Conservation (phyloP, 2,329 filamentous ascomycete genomes). For the Pseudogymnoascus sp. region DNA sequence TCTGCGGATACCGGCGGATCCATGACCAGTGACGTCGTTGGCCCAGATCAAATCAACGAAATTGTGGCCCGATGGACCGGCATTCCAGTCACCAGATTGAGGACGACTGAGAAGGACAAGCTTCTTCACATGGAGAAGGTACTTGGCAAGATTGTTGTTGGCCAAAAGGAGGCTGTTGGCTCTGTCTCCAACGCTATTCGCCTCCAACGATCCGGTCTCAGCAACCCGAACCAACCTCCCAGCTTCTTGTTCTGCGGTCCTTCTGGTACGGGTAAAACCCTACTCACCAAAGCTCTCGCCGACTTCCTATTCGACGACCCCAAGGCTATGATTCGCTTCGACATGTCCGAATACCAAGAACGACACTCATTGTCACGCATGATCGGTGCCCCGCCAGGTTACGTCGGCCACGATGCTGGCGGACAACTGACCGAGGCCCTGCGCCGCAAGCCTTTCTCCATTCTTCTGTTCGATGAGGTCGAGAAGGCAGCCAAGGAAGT, state of each 20-base stretch:
- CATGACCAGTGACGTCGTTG: conserved; percentile 87
- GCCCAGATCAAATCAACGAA: conserved; percentile 97
- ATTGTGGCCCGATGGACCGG: conserved; percentile 98
- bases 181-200: conserved; percentile 95
- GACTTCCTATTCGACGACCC: conserved; percentile 97
- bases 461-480: conserved; percentile 93
- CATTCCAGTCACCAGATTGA: conserved; percentile 88
- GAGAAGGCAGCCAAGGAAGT: conserved; percentile 99
- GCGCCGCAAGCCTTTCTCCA: conserved; percentile 92
- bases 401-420: conserved; percentile 92
- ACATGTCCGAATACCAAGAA: conserved; percentile 99
- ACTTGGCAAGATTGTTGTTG: conserved; percentile 76
- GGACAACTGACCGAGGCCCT: conserved; percentile 93
- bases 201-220: conserved; percentile 85
- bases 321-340: conserved; percentile 96
- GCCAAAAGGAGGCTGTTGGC: conserved; percentile 86
- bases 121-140: conserved; percentile 93
- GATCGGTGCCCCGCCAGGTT: conserved; percentile 95
- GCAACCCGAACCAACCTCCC: conserved; percentile 92
- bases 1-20: conserved; percentile 55
- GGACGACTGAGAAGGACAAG: conserved; percentile 96
- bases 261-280: conserved; percentile 94
- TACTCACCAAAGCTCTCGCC: conserved; percentile 91
- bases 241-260: conserved; percentile 99
- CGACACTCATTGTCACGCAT: conserved; percentile 90